These are phyloP conservation scores for Scheffersomyces coipomensis DNA, from an alignment of 805 yeast genomes.

Conservation along the genomic window DNA sequence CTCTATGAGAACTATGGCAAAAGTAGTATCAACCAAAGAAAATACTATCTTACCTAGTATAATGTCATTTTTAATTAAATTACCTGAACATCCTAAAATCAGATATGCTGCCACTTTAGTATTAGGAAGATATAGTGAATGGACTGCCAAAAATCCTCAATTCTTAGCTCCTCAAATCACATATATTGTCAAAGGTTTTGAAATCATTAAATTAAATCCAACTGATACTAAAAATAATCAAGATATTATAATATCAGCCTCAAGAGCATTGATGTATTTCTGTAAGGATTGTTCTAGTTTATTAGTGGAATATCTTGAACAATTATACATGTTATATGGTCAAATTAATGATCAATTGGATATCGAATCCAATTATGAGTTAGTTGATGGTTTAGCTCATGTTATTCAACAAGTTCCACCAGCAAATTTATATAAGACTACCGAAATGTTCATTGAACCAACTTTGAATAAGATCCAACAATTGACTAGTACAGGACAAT, in stretches of 20 bases:
- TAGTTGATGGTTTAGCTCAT: slow-evolving; percentile 87
- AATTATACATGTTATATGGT: slow-evolving; percentile 71
- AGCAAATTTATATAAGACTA: slow-evolving; percentile 50
- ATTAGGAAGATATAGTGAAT: slow-evolving; percentile 92
- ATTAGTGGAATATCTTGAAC: slow-evolving; percentile 67
- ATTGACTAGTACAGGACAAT: slow-evolving; percentile 3
- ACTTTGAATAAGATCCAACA: slow-evolving; percentile 36
- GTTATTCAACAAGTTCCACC: slow-evolving; percentile 63
- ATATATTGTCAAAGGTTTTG: slow-evolving; percentile 78
- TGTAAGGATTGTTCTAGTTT: slow-evolving; percentile 84
- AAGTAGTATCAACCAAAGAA: slow-evolving; percentile 73
- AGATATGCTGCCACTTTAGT: slow-evolving; percentile 92
- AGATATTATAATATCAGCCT: slow-evolving; percentile 77
- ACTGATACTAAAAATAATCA: slow-evolving; percentile 13
- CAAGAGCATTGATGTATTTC: slow-evolving; percentile 90
- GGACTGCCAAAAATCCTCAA: slow-evolving; percentile 88
- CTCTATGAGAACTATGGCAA: slow-evolving; percentile 90
- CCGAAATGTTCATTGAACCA: slow-evolving; percentile 66
- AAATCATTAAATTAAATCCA: slow-evolving; percentile 20
- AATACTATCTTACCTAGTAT: slow-evolving; percentile 69
- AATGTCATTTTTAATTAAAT: slow-evolving; percentile 61
- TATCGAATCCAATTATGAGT: slow-evolving; percentile 67
- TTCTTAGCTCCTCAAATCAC: slow-evolving; percentile 78
- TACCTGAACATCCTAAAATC: slow-evolving; percentile 84
- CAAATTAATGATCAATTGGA: slow-evolving; percentile 54